Evolutionary conservation across 371 early-diverging fungal genomes (phyloP).

Genomic region (Rhizopus microsporus): DNA sequence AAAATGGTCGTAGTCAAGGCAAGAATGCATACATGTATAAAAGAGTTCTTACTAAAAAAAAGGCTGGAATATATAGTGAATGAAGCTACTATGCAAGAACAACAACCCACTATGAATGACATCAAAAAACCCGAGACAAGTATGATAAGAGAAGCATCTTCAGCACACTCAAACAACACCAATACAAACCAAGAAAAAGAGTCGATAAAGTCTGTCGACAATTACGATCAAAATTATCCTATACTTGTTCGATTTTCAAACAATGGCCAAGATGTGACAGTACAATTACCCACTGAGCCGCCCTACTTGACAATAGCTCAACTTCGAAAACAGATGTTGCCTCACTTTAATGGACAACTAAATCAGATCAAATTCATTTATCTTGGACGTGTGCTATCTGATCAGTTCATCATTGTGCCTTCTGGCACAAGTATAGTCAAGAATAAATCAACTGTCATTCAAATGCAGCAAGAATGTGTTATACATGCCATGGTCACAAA

Average conservation of each 20-base stretch:
- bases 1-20: too few relatives aligned
- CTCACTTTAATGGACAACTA: slow-evolving; percentile 13
- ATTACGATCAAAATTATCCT: neutral
- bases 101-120: too few relatives aligned
- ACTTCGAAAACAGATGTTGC: slow-evolving; percentile 13
- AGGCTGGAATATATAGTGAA: too few relatives aligned
- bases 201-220: too few relatives aligned
- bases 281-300: slow-evolving; percentile 19
- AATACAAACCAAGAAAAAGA: too few relatives aligned
- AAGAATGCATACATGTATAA: too few relatives aligned
- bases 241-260: slow-evolving; percentile 28
- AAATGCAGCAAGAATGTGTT: slow-evolving; percentile 25
- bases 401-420: slow-evolving; percentile 23
- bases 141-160: too few relatives aligned
- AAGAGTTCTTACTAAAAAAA: too few relatives aligned
- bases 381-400: slow-evolving; percentile 21
- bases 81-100: too few relatives aligned
- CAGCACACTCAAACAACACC: too few relatives aligned
- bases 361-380: slow-evolving; percentile 23
- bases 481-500: slow-evolving; percentile 25
- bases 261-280: slow-evolving; percentile 21
- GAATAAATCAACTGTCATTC: slow-evolving; percentile 8
- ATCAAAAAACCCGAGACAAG: too few relatives aligned
- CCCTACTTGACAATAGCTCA: slow-evolving; percentile 23
- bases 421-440: neutral